Evolutionary conservation across 2,329 filamentous ascomycete genomes (phyloP), one percentile per base, ranked within the genome.

Genomic region (Colletotrichum tropicale): DNA sequence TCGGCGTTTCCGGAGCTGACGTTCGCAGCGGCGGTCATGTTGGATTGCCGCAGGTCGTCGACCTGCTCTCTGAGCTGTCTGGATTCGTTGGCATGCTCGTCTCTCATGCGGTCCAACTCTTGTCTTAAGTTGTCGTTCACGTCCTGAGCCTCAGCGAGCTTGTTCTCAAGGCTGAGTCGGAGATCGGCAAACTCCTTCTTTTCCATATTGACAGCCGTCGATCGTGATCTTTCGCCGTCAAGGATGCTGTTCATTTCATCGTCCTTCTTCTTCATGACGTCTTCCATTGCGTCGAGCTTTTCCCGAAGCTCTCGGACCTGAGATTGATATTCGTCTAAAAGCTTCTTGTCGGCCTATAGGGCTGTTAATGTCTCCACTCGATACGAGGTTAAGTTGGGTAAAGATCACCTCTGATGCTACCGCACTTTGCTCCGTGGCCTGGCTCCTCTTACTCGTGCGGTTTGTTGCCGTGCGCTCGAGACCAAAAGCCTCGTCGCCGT

Each of bases 61-160:
- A 96, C 85, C 77, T 95, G 90, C 28, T 90, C 88, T 66, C 91
- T 90, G 24, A 96, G 86, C 70, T 91, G 89, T 48, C 88, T 89
- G 69, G 93, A 91, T 77, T 92, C 90, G 24, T 87, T 87, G 4
- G 91, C 89, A 76, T 96, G 94, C 55, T 95, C 92, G 64, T 89
- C 89, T 75, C 93, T 92, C 75, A 96, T 86, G 66, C 91, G 91
- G 65, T 97, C 94, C 34, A 98, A 87, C 81, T 98, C 95, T 61
- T 93, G 89, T 81, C 95, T 93, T 71, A 98, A 87, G 4, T 93
- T 93, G n/a, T 92, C 91, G 79, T 96, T 97, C n/a, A 96, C 86
- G 73, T 89, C 92, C 81, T 96, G 92, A 4, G 94, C 94, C 79
- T 96, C 91, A 7, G 91, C 88, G 32, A 98, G 87, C 84, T 94